Conservation (phyloP, 352 stramenopile genomes). For the Peronospora destructor region DNA sequence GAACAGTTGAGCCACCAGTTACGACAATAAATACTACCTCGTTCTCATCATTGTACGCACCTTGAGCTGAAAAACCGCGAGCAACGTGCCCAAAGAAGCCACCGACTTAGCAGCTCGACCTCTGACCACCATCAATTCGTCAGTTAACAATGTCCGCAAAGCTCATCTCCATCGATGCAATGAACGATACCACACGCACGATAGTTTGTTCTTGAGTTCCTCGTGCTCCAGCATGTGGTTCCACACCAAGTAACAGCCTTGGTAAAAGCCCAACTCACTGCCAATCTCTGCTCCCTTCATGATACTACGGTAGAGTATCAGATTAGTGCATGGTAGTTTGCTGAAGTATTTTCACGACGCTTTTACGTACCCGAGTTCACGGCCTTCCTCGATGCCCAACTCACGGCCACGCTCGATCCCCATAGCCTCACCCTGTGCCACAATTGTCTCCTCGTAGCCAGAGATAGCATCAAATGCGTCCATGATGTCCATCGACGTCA, state of each 20-base stretch:
- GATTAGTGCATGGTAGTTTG: background rate
- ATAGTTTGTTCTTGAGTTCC: conserved; percentile 32
- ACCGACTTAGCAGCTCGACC: conserved; percentile 55
- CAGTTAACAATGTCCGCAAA: conserved; percentile 1
- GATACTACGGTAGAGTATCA: conserved; percentile 27
- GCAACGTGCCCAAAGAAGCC: conserved; percentile 40
- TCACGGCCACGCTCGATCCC: conserved; percentile 46
- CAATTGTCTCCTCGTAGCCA: conserved; percentile 58
- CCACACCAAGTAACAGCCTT: conserved; percentile 70
- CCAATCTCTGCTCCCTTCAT: conserved; percentile 79
- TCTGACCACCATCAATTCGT: conserved; percentile 20
- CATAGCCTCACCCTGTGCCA: conserved; percentile 60
- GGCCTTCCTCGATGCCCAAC: conserved; percentile 65
- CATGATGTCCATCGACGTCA: conserved; percentile 55
- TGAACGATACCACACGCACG: conserved; percentile 21
- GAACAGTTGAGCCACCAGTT: conserved; percentile 2
- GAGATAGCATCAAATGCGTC: conserved; percentile 73
- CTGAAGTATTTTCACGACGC: background rate
- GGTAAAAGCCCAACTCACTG: conserved; percentile 78
- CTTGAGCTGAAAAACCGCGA: conserved; percentile 61
- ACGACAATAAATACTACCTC: background rate
- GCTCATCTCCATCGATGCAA: background rate
- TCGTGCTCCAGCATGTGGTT: conserved; percentile 44
- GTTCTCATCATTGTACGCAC: conserved; percentile 18
- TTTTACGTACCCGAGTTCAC: conserved; percentile 50